These are phyloP conservation scores for Tylopilus orsonianus DNA, from an alignment of 1,284 basidiomycete genomes.

Conservation along the genomic window DNA sequence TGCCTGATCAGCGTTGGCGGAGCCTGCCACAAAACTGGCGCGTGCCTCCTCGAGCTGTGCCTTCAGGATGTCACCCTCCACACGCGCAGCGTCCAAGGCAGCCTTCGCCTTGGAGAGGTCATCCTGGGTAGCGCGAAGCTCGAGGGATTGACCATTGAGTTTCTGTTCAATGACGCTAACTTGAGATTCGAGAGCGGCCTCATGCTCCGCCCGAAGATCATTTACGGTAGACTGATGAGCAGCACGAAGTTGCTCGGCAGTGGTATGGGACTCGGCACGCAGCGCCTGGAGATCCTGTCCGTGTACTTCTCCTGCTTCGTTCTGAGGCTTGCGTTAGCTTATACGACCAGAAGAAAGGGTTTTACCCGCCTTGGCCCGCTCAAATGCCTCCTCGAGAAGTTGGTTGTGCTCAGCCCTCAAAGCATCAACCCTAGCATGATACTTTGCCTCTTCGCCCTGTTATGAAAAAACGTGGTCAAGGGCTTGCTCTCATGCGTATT, in stretches of 20 bases:
- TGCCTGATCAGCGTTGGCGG: slow-evolving; percentile 47
- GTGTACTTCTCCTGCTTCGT: slow-evolving; percentile 66
- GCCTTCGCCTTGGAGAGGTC: slow-evolving; percentile 75
- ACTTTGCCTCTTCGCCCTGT: slow-evolving; percentile 68
- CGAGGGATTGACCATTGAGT: slow-evolving; percentile 57
- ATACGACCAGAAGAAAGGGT: neutral
- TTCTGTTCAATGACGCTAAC: slow-evolving; percentile 62
- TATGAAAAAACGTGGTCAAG: neutral
- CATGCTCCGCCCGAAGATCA: slow-evolving; percentile 61
- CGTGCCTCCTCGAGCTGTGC: slow-evolving; percentile 64
- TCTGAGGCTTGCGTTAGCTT: slow-evolving; percentile 38
- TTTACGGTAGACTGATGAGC: slow-evolving; percentile 62
- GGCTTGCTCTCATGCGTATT: neutral
- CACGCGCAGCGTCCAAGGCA: slow-evolving; percentile 46
- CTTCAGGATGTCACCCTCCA: slow-evolving; percentile 55
- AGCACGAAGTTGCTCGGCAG: slow-evolving; percentile 65
- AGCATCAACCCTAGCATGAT: slow-evolving; percentile 61
- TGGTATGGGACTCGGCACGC: slow-evolving; percentile 61
- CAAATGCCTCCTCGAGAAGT: slow-evolving; percentile 66
- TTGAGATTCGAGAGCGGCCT: slow-evolving; percentile 54
- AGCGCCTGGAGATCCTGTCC: slow-evolving; percentile 68
- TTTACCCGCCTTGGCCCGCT: slow-evolving; percentile 66
- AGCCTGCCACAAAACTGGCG: slow-evolving; percentile 38
- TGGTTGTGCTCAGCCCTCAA: slow-evolving; percentile 69
- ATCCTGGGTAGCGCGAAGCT: slow-evolving; percentile 79